Base-by-base conservation (phyloP, 75 land plant genomes). In the Cunninghamia lanceolata region DNA sequence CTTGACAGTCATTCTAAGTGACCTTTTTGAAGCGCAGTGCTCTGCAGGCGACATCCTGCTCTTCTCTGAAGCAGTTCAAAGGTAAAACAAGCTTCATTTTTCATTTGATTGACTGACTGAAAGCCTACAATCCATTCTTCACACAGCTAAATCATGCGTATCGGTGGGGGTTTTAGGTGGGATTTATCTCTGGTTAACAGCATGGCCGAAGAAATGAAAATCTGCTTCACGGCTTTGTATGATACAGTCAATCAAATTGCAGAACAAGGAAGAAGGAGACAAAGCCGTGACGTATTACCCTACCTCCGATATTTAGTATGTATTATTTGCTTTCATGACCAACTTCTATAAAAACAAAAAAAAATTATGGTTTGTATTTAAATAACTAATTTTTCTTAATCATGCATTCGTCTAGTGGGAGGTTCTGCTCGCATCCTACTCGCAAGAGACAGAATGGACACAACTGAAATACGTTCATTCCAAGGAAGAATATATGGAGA, bases 361-460 rank as follows among this genome's bases (percentile, higher is more conserved):
- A 25, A n/a, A 39, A 11, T 8, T 68, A 80, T 79, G 54, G 42
- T 50, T 59, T 28, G 40, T 19, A 0, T 30, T 88, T 45, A 25
- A 46, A 14, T 34, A 19, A 45, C 63, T 19, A 17, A 9, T 17
- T 50, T 32, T 34, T 13, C 5, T 82, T 36, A 9, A 43, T 73
- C 8, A 85, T 42, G 32, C 85, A 19, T 59, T 50, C 17, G 5
- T 6, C 32, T 66, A 93, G 94, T 93, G 92, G 96, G 88, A 87
- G 59, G 87, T 85, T n/a, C 91, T 83, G 43, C 50, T 91, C 9
- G 79, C 83, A 38, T 85, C 94, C 14, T 46, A 82, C 43, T 36
- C 84, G 16, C 83, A 86, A n/a, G 96, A 95, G 76, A 91, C 94
- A 50, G 87, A 88, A 50, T 92, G 96, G 96, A 70, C 63, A 16